phyloP scores from a whole-genome alignment of 2,329 filamentous ascomycete genomes.

The Paraphaeosphaeria minitans region DNA sequence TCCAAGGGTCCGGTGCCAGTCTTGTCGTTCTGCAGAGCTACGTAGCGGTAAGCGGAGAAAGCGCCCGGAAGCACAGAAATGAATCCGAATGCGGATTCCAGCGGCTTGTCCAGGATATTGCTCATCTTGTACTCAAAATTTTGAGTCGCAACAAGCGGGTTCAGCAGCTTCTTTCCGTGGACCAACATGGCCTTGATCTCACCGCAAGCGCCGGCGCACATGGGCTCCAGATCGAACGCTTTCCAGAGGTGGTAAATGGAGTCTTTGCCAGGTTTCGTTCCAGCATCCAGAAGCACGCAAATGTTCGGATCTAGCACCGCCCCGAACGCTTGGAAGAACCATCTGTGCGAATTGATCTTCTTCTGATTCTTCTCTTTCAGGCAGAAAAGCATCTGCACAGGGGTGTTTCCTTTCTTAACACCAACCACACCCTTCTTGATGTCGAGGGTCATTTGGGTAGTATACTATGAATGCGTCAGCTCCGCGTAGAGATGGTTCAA shows the following conservation, averaged over 20 bases:
- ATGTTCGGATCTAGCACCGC: slow-evolving; percentile 92
- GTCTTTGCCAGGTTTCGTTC: slow-evolving; percentile 89
- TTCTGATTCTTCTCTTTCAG: slow-evolving; percentile 99
- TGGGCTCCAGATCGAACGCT: slow-evolving; percentile 95
- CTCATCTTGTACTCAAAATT: slow-evolving; percentile 99
- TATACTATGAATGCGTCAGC: slow-evolving; percentile 60
- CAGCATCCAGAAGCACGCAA: slow-evolving; percentile 93
- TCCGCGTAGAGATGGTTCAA: slow-evolving; percentile 5
- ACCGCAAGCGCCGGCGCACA: slow-evolving; percentile 96
- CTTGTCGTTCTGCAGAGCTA: slow-evolving; percentile 96
- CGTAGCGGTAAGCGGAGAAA: slow-evolving; percentile 96
- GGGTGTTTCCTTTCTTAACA: slow-evolving; percentile 81
- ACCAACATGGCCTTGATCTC: slow-evolving; percentile 99
- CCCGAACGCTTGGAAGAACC: slow-evolving; percentile 99
- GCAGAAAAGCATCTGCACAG: slow-evolving; percentile 96
- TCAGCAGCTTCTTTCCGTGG: slow-evolving; percentile 84
- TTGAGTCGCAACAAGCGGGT: slow-evolving; percentile 92
- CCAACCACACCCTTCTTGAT: slow-evolving; percentile 89
- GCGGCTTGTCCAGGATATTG: slow-evolving; percentile 96
- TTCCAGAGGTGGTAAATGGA: slow-evolving; percentile 99
- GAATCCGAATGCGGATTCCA: slow-evolving; percentile 97
- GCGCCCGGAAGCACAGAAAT: slow-evolving; percentile 96
- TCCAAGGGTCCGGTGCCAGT: slow-evolving; percentile 89
- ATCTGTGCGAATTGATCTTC: slow-evolving; percentile 99
- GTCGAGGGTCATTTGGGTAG: slow-evolving; percentile 81